phyloP scores from a whole-genome alignment of 257 asterid genomes.

The Fraxinus pennsylvanica region DNA sequence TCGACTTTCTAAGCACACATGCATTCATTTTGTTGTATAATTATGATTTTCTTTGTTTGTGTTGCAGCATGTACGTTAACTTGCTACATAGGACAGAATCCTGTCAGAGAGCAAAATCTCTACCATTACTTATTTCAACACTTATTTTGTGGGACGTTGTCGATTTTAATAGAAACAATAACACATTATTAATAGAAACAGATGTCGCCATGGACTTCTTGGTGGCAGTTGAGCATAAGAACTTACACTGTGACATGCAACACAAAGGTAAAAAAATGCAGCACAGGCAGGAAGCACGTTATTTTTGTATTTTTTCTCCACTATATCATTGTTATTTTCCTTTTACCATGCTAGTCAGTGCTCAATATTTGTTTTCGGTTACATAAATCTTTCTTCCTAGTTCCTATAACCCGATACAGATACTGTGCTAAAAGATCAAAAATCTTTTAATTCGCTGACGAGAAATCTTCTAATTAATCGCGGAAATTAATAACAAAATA shows the following conservation, averaged over 20 bases:
- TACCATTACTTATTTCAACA: not conserved
- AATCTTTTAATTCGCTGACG: not conserved
- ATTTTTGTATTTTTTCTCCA: not conserved
- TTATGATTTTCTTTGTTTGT: not conserved
- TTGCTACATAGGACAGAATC: not conserved
- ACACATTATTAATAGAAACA: not conserved
- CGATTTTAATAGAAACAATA: not conserved
- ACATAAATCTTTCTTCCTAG: slow-evolving; percentile 8
- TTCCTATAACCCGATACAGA: not conserved
- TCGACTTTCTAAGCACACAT: not conserved
- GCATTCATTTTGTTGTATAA: not conserved
- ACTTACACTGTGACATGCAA: not conserved
- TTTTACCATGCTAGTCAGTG: not conserved
- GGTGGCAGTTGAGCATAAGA: not conserved
- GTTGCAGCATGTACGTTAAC: not conserved
- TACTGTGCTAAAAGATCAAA: not conserved
- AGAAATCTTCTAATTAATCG: not conserved
- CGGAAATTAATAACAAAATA: not conserved
- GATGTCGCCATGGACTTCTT: not conserved
- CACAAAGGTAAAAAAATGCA: not conserved
- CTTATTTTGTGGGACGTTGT: not conserved
- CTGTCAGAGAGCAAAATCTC: not conserved
- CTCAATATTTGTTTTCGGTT: not conserved
- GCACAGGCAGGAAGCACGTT: not conserved
- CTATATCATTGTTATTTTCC: not conserved